Conservation (phyloP, 2,329 filamentous ascomycete species). For the Elsinoe batatas region DNA sequence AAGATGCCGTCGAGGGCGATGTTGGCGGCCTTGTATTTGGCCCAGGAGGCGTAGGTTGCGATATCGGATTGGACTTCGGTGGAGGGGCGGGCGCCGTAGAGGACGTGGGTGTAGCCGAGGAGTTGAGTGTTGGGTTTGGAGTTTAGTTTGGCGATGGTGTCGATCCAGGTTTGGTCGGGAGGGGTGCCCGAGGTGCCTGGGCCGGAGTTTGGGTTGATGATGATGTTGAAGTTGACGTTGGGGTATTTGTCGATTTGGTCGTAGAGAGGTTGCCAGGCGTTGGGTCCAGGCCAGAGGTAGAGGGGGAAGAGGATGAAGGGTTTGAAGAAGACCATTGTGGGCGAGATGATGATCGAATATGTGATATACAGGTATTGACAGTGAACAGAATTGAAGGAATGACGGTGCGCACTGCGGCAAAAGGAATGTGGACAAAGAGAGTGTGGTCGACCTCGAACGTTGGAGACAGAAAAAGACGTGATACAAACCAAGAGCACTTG, state of each 20-base stretch:
- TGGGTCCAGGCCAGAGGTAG: conserved; percentile 15
- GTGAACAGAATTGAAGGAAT: not conserved
- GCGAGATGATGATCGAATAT: not conserved
- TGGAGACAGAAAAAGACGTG: not conserved
- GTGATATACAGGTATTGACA: not conserved
- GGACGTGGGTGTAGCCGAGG: conserved; percentile 22
- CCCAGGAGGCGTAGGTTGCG: conserved; percentile 21
- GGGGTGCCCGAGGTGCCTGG: conserved; percentile 19
- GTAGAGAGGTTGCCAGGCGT: conserved; percentile 16
- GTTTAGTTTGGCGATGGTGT: conserved; percentile 22
- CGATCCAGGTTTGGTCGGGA: conserved; percentile 18
- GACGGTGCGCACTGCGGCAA: not conserved
- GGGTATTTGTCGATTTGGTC: conserved; percentile 18
- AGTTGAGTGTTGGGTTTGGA: conserved; percentile 20
- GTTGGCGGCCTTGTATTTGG: conserved; percentile 16
- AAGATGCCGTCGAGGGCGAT: conserved; percentile 22
- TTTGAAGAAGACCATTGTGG: conserved; percentile 6
- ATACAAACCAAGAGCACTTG: conserved; percentile 3
- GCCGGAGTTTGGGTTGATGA: conserved; percentile 24
- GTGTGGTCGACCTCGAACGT: not conserved
- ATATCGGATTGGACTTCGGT: conserved; percentile 19
- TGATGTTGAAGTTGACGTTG: conserved; percentile 22
- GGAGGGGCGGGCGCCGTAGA: conserved; percentile 19
- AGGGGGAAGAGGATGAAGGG: conserved; percentile 14
- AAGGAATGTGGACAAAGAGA: conserved; percentile 3